Evolutionary conservation across 73 alveolate species (phyloP).

Genomic region (Paramecium bursaria): DNA sequence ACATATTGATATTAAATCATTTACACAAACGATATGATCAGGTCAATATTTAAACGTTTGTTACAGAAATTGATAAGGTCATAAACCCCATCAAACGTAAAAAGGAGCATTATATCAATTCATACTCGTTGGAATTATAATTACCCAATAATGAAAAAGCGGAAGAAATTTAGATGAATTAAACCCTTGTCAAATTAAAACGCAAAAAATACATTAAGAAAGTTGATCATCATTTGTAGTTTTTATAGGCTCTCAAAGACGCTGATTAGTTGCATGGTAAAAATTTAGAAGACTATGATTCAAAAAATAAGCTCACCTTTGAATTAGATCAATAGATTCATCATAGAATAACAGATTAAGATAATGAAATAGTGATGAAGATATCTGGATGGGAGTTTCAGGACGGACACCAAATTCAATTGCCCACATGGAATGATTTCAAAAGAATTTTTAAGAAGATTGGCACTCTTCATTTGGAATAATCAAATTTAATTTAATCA

Average conservation of each 20-base stretch:
- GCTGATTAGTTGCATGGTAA: constrained; percentile 9
- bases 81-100: constrained; percentile 34
- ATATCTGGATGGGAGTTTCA: background rate
- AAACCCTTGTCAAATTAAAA: background rate
- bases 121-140: background rate
- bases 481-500: background rate
- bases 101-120: constrained; percentile 43
- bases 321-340: background rate
- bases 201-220: constrained; percentile 17
- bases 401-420: background rate
- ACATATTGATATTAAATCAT: too few relatives aligned
- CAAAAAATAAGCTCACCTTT: background rate
- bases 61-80: background rate
- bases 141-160: background rate
- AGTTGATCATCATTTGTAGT: background rate
- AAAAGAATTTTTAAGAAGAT: constrained; percentile 5
- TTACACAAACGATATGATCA: background rate
- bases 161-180: too few relatives aligned
- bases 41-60: background rate
- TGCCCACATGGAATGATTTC: constrained; percentile 44
- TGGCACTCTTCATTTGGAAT: constrained; percentile 9
- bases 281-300: background rate
- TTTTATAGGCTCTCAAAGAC: constrained; percentile 8
- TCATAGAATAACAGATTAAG: constrained; percentile 2
- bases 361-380: background rate